Percentiles rank a stretch among this genome's conserved stretches.
These are phyloP conservation scores for Pezicula radicicola DNA, from an alignment of 2,329 filamentous ascomycete genomes.

Conservation along the genomic window DNA sequence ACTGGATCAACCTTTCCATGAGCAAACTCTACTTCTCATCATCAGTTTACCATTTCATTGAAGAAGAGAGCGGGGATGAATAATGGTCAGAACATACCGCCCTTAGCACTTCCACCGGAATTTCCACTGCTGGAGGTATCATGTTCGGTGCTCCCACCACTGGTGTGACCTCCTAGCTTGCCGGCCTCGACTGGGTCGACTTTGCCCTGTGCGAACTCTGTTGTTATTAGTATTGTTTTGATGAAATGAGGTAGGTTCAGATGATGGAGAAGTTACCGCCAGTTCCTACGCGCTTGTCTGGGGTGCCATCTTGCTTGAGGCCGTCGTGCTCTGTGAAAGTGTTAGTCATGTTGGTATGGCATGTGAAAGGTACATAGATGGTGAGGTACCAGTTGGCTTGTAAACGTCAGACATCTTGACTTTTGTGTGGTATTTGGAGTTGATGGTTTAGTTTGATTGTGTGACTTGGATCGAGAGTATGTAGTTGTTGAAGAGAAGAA, in stretches of 20 bases:
- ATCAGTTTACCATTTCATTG: too few species aligned
- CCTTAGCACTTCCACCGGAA: neutral
- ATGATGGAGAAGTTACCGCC: conserved; percentile 16
- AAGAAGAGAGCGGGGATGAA: neutral
- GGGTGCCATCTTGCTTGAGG: conserved; percentile 38
- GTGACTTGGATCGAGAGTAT: neutral
- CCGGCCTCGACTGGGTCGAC: conserved; percentile 38
- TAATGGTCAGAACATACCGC: neutral
- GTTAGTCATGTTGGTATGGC: neutral
- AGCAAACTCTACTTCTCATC: conserved; percentile 26
- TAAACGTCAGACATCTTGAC: conserved; percentile 12
- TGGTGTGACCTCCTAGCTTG: conserved; percentile 32
- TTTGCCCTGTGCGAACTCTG: conserved; percentile 37
- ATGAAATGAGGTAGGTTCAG: neutral
- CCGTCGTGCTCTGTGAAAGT: conserved; percentile 34
- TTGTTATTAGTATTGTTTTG: neutral
- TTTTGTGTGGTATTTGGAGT: neutral
- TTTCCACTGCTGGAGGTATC: conserved; percentile 1
- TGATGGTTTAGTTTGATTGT: neutral
- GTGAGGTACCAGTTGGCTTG: conserved; percentile 12
- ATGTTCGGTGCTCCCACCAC: neutral
- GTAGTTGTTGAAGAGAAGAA: neutral
- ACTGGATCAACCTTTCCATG: conserved; percentile 35
- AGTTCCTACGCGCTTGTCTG: conserved; percentile 37
- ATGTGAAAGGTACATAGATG: conserved; percentile 6